A percentile compares a stretch with the other conserved stretches of the same genome.
Conservation (phyloP, 768 basidiomycete genomes). For the Cyathus striatus region DNA sequence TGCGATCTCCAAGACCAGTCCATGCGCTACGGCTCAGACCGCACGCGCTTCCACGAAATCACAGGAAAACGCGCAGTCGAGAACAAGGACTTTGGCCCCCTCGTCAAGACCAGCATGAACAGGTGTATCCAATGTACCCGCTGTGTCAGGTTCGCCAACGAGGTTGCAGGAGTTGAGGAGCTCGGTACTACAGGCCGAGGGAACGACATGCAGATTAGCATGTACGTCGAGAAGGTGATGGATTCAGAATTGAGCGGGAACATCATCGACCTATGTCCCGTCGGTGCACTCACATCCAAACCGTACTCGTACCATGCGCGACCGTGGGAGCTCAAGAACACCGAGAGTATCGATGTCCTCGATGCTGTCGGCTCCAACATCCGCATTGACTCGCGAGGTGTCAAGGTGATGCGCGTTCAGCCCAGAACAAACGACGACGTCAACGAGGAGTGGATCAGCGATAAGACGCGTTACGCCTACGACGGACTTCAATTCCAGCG, state of each 20-base stretch:
- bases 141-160: conserved; percentile 98
- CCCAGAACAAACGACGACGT: conserved; percentile 96
- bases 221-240: conserved; percentile 97
- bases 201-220: conserved; percentile 98
- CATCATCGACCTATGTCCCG: conserved; percentile 95
- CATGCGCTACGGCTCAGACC: conserved; percentile 98
- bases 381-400: conserved; percentile 90
- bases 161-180: conserved; percentile 97
- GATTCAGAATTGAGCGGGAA: conserved; percentile 97
- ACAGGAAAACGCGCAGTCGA: conserved; percentile 97
- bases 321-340: conserved; percentile 98
- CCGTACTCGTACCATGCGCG: conserved; percentile 97
- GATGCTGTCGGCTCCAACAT: conserved; percentile 97
- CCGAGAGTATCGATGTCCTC: conserved; percentile 92
- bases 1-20: conserved; percentile 99
- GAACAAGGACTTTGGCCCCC: conserved; percentile 95
- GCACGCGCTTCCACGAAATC: conserved; percentile 97
- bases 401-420: conserved; percentile 96
- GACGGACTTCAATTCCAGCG: conserved; percentile 96
- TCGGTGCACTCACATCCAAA: conserved; percentile 96
- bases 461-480: conserved; percentile 96
- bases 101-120: conserved; percentile 99
- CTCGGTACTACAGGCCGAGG: conserved; percentile 95
- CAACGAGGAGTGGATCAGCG: conserved; percentile 99
- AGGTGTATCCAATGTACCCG: conserved; percentile 99